Evolutionary conservation across 371 early-diverging fungal genomes (phyloP).

Genomic region (Smittium culicis): DNA sequence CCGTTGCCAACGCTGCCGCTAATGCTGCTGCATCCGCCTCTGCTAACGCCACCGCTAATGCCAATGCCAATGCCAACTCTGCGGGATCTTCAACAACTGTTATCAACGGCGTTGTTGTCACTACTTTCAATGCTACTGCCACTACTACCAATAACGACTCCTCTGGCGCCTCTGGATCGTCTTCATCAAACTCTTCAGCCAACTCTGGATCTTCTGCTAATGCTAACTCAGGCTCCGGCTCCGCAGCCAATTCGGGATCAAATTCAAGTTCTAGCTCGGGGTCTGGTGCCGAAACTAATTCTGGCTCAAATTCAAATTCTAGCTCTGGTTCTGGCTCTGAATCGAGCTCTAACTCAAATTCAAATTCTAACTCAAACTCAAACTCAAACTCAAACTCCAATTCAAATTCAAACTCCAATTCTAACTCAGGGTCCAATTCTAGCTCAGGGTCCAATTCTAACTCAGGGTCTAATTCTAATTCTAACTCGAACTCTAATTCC

Average conservation of each 20-base stretch:
- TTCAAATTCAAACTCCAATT: background rate
- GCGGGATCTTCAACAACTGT: background rate
- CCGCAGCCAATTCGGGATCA: no score
- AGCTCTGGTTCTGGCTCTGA: background rate
- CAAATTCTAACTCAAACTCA: background rate
- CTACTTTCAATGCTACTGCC: no score
- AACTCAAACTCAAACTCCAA: background rate
- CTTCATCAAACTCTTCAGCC: background rate
- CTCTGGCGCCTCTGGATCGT: background rate
- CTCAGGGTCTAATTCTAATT: background rate
- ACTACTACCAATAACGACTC: background rate
- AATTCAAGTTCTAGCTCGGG: no score
- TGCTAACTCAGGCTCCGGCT: background rate
- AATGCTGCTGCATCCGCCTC: constrained; percentile 18
- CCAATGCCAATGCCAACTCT: constrained; percentile 8
- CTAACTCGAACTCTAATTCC: background rate
- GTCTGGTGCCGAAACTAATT: no score
- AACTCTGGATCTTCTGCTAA: background rate
- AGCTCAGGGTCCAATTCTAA: background rate
- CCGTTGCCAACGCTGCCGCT: background rate
- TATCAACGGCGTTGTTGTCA: background rate
- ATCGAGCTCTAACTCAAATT: background rate
- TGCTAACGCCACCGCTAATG: background rate
- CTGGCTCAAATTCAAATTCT: background rate
- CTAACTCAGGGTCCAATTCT: background rate